Base-by-base conservation (phyloP, 441 rosid species). In the Arabidopsis lyrata region DNA sequence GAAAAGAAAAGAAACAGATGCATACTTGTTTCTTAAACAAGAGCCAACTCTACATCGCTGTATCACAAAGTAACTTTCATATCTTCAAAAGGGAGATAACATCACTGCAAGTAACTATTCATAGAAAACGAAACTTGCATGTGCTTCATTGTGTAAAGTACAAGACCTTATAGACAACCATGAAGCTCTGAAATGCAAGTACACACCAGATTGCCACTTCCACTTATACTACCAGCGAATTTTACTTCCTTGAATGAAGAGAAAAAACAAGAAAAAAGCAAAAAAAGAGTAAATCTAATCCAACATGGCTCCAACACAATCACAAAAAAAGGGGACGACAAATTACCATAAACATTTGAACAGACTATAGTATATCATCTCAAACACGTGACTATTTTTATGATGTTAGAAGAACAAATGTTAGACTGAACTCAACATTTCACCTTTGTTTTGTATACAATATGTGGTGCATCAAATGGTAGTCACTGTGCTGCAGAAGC, bases 391-490 rank as follows among this genome's bases (percentile, higher is more conserved):
- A 68, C 58, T 63, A 5, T 34, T 45, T 55, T 36, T 24, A 27
- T 44, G 32, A 47, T 56, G 53, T 35, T 66, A 49, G 18, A 48
- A 39, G 38, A 67, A 38, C 36, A 74, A 60, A 58, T 50, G 41
- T 24, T 39, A 64, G 56, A 57, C 48, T 20, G 62, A 39, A 64
- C 49, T 48, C 61, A 70, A 24, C 50, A 70, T 57, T 36, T 76
- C 6, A 52, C 55, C 16, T 60, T 70, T 63, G 48, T 32, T 48
- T 50, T 50, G 44, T 71, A 70, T 77, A 57, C 75, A 63, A 54
- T 24, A 62, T 53, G 47, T 55, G 59, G 71, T 65, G 32, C 57
- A 41, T 41, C 10, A 49, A 76, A 57, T 20, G 35, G 18, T 57
- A 32, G 6, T 57, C 42, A 27, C 42, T 11, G 20, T 47, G 41